Conservation (phyloP, 148 eudicot species). For the Nepenthes gracilis region DNA sequence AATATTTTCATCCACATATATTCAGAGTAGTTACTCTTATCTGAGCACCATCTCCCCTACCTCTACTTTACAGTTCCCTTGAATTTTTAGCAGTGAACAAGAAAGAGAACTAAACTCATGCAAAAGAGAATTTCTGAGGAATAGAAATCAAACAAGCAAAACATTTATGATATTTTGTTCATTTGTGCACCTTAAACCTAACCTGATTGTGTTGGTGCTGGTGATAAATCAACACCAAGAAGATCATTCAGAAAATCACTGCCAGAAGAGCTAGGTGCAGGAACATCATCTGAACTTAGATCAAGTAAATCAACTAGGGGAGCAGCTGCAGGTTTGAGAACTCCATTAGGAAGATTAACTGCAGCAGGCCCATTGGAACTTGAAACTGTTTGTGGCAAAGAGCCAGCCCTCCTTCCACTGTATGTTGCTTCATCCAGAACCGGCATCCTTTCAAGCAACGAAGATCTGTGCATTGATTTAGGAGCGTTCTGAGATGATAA, state of each 20-base stretch:
- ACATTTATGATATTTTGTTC: not conserved
- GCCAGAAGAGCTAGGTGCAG: constrained; percentile 71
- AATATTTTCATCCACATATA: no score
- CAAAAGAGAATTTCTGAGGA: no score
- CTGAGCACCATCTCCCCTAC: no score
- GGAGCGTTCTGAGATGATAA: constrained; percentile 1
- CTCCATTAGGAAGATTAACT: constrained; percentile 74
- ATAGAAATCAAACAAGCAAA: not conserved
- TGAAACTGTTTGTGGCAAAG: constrained; percentile 54
- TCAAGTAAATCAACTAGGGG: constrained; percentile 96
- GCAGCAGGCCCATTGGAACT: constrained; percentile 48
- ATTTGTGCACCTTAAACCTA: constrained; percentile 7
- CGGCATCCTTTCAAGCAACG: constrained; percentile 91
- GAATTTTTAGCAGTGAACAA: no score
- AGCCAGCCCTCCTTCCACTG: constrained; percentile 73
- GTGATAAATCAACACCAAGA: constrained; percentile 66
- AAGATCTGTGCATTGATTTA: constrained; percentile 40
- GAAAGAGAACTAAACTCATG: no score
- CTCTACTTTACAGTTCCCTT: no score
- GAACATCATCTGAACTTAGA: constrained; percentile 66
- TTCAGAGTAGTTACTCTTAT: no score
- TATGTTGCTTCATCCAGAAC: constrained; percentile 93
- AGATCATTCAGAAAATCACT: constrained; percentile 85
- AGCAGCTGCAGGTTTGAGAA: constrained; percentile 55
- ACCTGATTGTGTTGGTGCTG: constrained; percentile 70